Conservation (phyloP, 495 filamentous ascomycete species). For the Talaromyces borbonicus region DNA sequence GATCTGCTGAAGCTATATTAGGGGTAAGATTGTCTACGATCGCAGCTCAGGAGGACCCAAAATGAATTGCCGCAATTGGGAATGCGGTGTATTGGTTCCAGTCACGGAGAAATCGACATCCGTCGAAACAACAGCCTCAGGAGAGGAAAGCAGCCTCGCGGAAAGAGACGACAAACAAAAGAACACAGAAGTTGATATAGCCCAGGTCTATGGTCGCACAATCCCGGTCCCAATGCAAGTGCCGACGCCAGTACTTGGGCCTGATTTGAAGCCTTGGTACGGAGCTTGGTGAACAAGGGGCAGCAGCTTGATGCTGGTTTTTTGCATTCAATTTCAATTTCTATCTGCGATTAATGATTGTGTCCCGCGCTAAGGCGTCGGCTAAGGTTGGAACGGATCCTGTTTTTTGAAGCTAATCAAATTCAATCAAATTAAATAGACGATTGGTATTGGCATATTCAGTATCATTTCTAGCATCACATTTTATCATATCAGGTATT, state of each 20-base stretch:
- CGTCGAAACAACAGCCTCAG: background rate
- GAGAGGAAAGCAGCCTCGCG: too few relatives aligned
- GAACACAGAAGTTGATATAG: constrained; percentile 4
- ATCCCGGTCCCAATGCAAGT: constrained; percentile 66
- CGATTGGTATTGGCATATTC: too few relatives aligned
- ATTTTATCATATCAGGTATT: background rate
- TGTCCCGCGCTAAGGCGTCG: too few relatives aligned
- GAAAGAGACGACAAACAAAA: background rate
- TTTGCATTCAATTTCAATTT: too few relatives aligned
- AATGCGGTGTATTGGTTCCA: constrained; percentile 78
- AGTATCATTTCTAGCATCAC: too few relatives aligned
- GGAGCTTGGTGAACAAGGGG: constrained; percentile 7
- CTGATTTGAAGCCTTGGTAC: constrained; percentile 45
- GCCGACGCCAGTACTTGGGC: constrained; percentile 42
- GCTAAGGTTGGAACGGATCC: too few relatives aligned
- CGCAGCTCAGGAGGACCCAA: constrained; percentile 52
- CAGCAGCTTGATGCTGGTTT: too few relatives aligned
- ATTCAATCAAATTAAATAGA: too few relatives aligned
- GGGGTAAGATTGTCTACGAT: constrained; percentile 66
- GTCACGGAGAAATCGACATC: constrained; percentile 11
- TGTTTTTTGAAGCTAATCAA: too few relatives aligned
- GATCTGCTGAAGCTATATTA: constrained; percentile 12
- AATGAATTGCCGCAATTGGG: constrained; percentile 87
- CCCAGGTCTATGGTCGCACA: constrained; percentile 42
- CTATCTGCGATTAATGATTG: too few relatives aligned